Evolutionary conservation across 208 protist genomes (phyloP).

Genomic region (Perkinsela sp.): DNA sequence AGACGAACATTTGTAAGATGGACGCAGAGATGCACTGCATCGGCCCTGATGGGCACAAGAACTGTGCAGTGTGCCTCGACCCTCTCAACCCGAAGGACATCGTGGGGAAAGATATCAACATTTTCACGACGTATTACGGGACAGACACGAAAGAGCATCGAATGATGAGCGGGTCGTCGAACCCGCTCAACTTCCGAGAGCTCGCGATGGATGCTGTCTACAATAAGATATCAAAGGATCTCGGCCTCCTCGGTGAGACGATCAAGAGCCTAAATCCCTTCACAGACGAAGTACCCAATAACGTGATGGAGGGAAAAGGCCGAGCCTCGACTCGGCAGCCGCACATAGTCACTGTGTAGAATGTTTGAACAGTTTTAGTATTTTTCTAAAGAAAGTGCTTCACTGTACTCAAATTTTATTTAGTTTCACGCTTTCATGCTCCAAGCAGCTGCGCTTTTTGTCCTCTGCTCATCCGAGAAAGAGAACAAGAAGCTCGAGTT

Average conservation of each 20-base stretch:
- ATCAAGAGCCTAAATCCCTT: background rate
- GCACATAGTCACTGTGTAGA: too few relatives aligned
- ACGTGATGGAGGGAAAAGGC: too few relatives aligned
- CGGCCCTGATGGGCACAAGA: constrained; percentile 1
- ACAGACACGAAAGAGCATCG: constrained; percentile 4
- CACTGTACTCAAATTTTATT: background rate
- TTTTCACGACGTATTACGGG: constrained; percentile 6
- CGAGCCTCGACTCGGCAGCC: too few relatives aligned
- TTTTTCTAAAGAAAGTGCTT: background rate
- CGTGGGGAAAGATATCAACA: constrained; percentile 2
- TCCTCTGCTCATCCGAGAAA: background rate
- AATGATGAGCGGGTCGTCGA: constrained; percentile 6
- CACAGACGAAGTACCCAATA: too few relatives aligned
- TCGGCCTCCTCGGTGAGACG: background rate
- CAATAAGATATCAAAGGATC: constrained; percentile 3
- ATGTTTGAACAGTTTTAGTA: too few relatives aligned
- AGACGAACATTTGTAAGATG: constrained; percentile 5
- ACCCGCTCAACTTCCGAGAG: constrained; percentile 7
- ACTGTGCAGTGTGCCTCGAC: constrained; percentile 5
- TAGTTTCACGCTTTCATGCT: background rate
- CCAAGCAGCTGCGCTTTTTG: background rate
- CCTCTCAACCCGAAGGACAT: background rate
- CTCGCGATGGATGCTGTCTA: constrained; percentile 3
- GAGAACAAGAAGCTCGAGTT: constrained; percentile 22
- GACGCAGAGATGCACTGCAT: constrained; percentile 3